Evolutionary conservation across 139 green algal species (phyloP), one percentile per base, ranked within the genome.

Genomic region (Chlorella sorokiniana): DNA sequence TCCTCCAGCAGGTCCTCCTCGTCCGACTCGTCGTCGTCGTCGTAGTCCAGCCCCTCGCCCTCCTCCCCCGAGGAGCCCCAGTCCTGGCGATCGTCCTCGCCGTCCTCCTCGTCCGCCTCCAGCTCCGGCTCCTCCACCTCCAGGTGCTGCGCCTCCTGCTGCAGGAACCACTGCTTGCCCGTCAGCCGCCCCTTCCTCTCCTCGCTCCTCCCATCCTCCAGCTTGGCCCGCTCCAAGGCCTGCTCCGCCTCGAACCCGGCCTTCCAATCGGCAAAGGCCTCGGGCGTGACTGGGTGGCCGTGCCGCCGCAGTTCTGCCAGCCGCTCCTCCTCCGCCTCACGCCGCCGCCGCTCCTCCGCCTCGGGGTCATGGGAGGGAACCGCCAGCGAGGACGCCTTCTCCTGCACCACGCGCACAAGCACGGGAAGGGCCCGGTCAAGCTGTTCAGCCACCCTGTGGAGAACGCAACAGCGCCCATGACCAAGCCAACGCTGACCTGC

Each of bases 211-310:
- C 25, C 56, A 5, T 7, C 78, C 16, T 69, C 52, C 37, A 82
- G 35, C 78, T 77, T 70, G 14, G 42, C 52, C 41, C 70, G 29
- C 59, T 61, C 56, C 75, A 77, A 40, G 62, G 82, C 70, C 42
- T 37, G 38, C 59, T 84, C 84, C 81, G 72, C 68, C 16, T 67
- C 76, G n/a, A 88, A 93, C 16, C 40, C 40, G 10, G 83, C 73
- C 87, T 93, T 90, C 94, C 94, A 98, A 3, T 72, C 83, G 4
- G 67, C 67, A 65, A 98, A 98, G 20, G 81, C 89, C 76, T 94
- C 93, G 4, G 86, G 48, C 33, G 94, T 97, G 45, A 98, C 94
- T 20, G 83, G 86, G 0, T 85, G 92, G 56, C 95, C 95, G 35
- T 93, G 88, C 1, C 85, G 79, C 0, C 94, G 90, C 5, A 88